phyloP scores from a whole-genome alignment of 208 protist genomes.

The Lotmaria passim region DNA sequence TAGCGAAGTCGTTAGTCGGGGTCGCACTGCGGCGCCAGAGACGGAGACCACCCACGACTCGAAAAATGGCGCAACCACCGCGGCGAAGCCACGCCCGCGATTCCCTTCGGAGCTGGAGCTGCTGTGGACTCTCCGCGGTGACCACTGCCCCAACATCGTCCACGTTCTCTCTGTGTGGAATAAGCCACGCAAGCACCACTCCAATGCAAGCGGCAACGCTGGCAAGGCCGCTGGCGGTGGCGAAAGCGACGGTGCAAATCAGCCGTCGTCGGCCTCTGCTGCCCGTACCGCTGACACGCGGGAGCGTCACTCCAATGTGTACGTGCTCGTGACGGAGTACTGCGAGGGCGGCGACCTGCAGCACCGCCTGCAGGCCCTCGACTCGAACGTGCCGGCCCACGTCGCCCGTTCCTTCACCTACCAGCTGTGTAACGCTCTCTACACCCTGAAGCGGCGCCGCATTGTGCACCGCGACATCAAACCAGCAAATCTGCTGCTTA shows the following conservation, averaged over 20 bases:
- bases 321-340: constrained; percentile 63
- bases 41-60: neutral
- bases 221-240: neutral
- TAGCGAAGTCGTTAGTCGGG: constrained; percentile 10
- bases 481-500: constrained; percentile 86
- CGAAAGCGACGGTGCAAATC: neutral
- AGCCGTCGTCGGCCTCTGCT: neutral
- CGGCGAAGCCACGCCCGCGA: constrained; percentile 5
- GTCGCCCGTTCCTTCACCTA: constrained; percentile 56
- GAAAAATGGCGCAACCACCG: neutral
- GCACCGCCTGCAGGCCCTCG: constrained; percentile 34
- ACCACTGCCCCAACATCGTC: constrained; percentile 52
- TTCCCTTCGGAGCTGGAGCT: constrained; percentile 34
- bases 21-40: constrained; percentile 3
- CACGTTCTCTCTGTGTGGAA: constrained; percentile 37
- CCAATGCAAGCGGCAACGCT: neutral
- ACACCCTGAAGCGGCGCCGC: constrained; percentile 38
- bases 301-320: constrained; percentile 24
- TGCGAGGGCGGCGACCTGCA: constrained; percentile 70
- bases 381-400: constrained; percentile 19
- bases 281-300: constrained; percentile 3
- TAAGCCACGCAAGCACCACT: constrained; percentile 28
- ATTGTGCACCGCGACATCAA: constrained; percentile 93
- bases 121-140: constrained; percentile 36
- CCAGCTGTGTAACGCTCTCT: constrained; percentile 71